These are phyloP conservation scores for Acanthamoeba divionensis DNA, from an alignment of 208 protist genomes.

Conservation along the genomic window DNA sequence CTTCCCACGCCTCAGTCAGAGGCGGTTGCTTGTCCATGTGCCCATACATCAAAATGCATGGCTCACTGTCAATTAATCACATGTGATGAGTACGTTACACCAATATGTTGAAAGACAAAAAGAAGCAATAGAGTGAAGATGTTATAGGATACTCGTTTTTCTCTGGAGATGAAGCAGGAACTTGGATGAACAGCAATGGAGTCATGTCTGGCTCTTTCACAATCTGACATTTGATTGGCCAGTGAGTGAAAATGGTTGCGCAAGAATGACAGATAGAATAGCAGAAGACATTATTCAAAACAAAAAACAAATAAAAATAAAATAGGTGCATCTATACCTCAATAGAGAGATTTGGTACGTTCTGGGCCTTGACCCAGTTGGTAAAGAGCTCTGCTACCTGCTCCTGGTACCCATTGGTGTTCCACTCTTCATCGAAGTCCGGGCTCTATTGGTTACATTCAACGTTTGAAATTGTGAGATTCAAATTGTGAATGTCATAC, in stretches of 20 bases:
- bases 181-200: background rate
- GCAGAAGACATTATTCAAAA: too few species aligned
- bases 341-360: background rate
- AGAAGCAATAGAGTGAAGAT: background rate
- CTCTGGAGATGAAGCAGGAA: background rate
- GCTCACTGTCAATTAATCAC: background rate
- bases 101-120: background rate
- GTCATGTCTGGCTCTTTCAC: background rate
- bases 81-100: background rate
- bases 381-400: conserved; percentile 48
- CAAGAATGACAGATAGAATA: too few species aligned
- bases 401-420: conserved; percentile 57
- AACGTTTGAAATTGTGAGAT: background rate
- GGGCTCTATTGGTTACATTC: background rate
- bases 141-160: background rate
- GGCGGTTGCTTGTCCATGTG: conserved; percentile 96
- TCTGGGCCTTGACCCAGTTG: conserved; percentile 54
- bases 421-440: conserved; percentile 48
- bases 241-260: too few species aligned
- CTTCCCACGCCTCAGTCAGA: conserved; percentile 84
- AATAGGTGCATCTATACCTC: conserved; percentile 32
- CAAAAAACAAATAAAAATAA: background rate
- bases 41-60: conserved; percentile 80
- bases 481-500: background rate
- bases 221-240: too few species aligned